These are phyloP conservation scores for Apiospora hydei DNA, from an alignment of 2,329 filamentous ascomycete genomes.

Conservation along the genomic window DNA sequence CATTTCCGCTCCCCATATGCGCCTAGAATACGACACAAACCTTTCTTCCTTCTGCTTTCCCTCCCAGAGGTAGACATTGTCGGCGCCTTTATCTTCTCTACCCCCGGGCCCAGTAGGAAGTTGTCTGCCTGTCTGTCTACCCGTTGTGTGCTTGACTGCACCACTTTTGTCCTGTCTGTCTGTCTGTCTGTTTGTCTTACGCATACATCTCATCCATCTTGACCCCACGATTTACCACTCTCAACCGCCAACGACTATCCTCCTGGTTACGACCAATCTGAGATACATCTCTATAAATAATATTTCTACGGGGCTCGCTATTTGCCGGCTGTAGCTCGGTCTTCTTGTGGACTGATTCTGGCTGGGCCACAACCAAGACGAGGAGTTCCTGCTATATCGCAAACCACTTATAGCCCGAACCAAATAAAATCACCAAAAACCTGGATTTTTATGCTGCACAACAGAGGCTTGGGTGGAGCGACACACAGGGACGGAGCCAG, in stretches of 20 bases:
- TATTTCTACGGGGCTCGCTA: background rate
- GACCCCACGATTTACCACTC: conserved; percentile 2
- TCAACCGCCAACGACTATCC: background rate
- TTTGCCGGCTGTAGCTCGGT: conserved; percentile 8
- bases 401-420: background rate
- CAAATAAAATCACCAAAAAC: conserved; percentile 5
- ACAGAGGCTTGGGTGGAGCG: background rate
- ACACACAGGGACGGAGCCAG: background rate
- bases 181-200: background rate
- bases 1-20: background rate
- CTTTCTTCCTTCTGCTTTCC: background rate
- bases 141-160: background rate
- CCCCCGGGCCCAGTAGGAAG: background rate
- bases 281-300: background rate
- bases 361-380: background rate
- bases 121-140: background rate
- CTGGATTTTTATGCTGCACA: conserved; percentile 5
- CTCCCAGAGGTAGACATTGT: background rate
- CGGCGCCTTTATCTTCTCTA: background rate
- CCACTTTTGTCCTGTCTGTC: background rate
- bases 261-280: background rate
- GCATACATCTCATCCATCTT: background rate
- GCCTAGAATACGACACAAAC: background rate
- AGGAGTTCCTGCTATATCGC: background rate
- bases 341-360: conserved; percentile 1